Percentiles rank a stretch among this genome's conserved stretches.
These are phyloP conservation scores for Prunus campanulata DNA, from an alignment of 306 rosid genomes.

Conservation along the genomic window DNA sequence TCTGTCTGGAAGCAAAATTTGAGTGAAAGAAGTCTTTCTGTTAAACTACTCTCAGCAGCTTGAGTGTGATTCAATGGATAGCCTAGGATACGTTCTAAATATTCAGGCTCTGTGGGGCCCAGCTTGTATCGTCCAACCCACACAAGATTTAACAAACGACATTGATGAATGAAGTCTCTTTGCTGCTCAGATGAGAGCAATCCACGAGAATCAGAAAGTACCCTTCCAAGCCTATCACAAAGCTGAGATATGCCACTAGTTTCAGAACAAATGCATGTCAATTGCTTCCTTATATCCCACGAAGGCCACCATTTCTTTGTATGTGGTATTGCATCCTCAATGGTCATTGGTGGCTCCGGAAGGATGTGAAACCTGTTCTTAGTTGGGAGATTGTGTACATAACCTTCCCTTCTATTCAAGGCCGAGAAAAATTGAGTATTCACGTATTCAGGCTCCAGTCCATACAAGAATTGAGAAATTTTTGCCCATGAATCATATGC, in stretches of 20 bases:
- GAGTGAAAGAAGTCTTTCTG: constrained; percentile 59
- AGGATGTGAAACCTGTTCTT: constrained; percentile 61
- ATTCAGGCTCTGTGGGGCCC: constrained; percentile 60
- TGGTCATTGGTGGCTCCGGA: constrained; percentile 66
- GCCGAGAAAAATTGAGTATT: constrained; percentile 67
- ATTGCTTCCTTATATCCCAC: constrained; percentile 82
- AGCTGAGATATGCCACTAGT: constrained; percentile 48
- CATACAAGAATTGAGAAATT: constrained; percentile 70
- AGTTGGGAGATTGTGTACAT: constrained; percentile 84
- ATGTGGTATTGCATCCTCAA: constrained; percentile 63
- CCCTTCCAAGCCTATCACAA: constrained; percentile 59
- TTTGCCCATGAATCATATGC: constrained; percentile 66
- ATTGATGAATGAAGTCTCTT: constrained; percentile 58
- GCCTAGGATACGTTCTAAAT: constrained; percentile 68
- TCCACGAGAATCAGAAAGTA: constrained; percentile 49
- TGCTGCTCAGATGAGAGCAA: constrained; percentile 51
- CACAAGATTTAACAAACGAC: constrained; percentile 60
- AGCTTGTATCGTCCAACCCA: constrained; percentile 68
- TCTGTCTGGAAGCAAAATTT: constrained; percentile 83
- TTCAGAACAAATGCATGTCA: constrained; percentile 63
- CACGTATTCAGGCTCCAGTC: constrained; percentile 71
- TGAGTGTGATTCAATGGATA: constrained; percentile 73
- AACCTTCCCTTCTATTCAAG: constrained; percentile 74
- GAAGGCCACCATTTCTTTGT: constrained; percentile 88
- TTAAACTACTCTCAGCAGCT: constrained; percentile 34